phyloP scores from a whole-genome alignment of 2,329 filamentous ascomycete genomes.

The Xylaria polymorpha region DNA sequence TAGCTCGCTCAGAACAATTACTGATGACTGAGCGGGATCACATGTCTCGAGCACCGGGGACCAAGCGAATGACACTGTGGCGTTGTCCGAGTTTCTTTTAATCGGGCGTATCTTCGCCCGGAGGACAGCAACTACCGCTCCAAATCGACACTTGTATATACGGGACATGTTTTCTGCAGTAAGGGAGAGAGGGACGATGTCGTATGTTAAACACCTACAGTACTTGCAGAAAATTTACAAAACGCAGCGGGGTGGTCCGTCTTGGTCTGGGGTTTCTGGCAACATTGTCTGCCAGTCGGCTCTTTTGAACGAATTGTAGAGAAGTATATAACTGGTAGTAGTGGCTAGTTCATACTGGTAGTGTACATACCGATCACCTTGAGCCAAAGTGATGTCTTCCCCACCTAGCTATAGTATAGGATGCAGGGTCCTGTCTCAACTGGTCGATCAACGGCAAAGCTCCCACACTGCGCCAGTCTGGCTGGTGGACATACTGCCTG shows the following conservation, averaged over 20 bases:
- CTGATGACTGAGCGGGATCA: conserved; percentile 1
- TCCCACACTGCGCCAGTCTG: not conserved
- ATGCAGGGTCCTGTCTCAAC: conserved; percentile 46
- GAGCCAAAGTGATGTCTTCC: conserved; percentile 1
- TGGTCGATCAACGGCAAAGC: conserved; percentile 34
- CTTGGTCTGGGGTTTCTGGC: too few species aligned
- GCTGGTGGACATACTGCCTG: conserved; percentile 1
- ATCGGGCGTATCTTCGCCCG: not conserved
- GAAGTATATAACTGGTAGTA: not conserved
- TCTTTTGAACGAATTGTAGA: not conserved
- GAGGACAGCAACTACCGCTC: not conserved
- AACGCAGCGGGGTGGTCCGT: too few species aligned
- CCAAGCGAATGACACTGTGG: not conserved
- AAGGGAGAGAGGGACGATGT: too few species aligned
- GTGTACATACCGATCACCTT: not conserved
- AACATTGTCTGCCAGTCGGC: not conserved
- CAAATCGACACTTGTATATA: not conserved
- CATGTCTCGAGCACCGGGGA: not conserved
- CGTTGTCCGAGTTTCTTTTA: not conserved
- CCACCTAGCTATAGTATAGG: not conserved
- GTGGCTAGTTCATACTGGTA: too few species aligned
- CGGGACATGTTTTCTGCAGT: too few species aligned
- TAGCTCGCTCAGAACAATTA: not conserved
- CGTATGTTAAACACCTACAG: too few species aligned
- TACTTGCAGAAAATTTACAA: too few species aligned